A percentile compares a stretch with the other conserved stretches of the same genome.
phyloP scores from a whole-genome alignment of 1,284 basidiomycete species.

The Cryptococcus sp. region DNA sequence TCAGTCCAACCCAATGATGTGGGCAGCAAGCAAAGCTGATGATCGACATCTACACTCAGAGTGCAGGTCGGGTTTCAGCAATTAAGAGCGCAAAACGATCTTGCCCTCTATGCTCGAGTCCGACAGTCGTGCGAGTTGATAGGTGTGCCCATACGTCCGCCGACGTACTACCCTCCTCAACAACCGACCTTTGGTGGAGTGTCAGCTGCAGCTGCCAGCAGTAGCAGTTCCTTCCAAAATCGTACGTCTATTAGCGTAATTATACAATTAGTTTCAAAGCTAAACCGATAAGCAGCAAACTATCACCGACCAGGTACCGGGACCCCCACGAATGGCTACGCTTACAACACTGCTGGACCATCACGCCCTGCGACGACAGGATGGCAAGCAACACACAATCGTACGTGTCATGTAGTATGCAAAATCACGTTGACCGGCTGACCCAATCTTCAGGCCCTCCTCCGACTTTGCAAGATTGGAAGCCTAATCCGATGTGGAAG shows the following conservation, averaged over 20 bases:
- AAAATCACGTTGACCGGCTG: conserved; percentile 2
- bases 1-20: conserved; percentile 13
- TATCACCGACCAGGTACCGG: not conserved
- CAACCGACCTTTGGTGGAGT: conserved; percentile 36
- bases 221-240: not conserved
- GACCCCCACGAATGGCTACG: not conserved
- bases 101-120: conserved; percentile 17
- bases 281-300: not conserved
- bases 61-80: conserved; percentile 26
- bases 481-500: conserved; percentile 50
- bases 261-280: too few relatives aligned
- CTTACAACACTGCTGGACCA: not conserved
- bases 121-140: conserved; percentile 27
- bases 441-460: conserved; percentile 5
- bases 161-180: conserved; percentile 2
- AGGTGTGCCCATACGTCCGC: conserved; percentile 1
- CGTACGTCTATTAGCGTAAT: too few relatives aligned
- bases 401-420: not conserved
- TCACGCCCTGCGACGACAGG: conserved; percentile 1
- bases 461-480: conserved; percentile 43
- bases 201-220: not conserved
- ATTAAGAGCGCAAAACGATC: conserved; percentile 22
- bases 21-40: not conserved
- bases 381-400: not conserved
- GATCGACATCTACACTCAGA: not conserved